Evolutionary conservation across 768 basidiomycete genomes (phyloP).

Genomic region (Suillus discolor): DNA sequence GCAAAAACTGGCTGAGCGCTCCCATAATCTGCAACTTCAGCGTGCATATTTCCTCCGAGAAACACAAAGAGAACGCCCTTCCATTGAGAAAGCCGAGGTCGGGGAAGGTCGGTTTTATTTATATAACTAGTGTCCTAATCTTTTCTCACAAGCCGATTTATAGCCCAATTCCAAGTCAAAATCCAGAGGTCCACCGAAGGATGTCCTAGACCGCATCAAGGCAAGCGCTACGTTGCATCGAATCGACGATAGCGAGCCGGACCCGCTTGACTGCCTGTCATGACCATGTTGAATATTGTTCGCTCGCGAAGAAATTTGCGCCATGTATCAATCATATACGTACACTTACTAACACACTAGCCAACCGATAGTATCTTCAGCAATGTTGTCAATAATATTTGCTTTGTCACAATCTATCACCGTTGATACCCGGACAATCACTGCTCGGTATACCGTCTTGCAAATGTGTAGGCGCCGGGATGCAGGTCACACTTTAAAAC

Average conservation of each 20-base stretch:
- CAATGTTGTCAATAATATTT: not conserved
- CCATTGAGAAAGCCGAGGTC: constrained; percentile 8
- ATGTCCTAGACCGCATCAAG: constrained; percentile 41
- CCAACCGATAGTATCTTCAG: not conserved
- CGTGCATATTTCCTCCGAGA: constrained; percentile 23
- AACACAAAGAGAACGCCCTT: constrained; percentile 38
- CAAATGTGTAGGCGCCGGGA: no score
- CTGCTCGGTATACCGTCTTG: not conserved
- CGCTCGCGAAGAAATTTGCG: not conserved
- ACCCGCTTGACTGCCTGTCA: constrained; percentile 49
- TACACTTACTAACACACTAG: constrained; percentile 4
- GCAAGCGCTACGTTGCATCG: constrained; percentile 28
- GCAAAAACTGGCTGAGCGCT: not conserved
- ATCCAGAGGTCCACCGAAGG: constrained; percentile 40
- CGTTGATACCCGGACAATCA: not conserved
- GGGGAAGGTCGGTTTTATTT: constrained; percentile 4
- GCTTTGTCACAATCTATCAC: constrained; percentile 3
- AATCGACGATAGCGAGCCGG: constrained; percentile 42
- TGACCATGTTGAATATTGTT: constrained; percentile 21
- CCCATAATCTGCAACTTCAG: not conserved
- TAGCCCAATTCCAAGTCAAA: constrained; percentile 16
- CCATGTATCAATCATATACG: not conserved
- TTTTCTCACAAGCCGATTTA: not conserved
- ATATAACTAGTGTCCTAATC: not conserved
- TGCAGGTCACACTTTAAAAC: not conserved